Percentiles rank a stretch among this genome's conserved stretches.
These are phyloP conservation scores for Flaveria linearis DNA, from an alignment of 129 eudicot genomes.

Conservation along the genomic window DNA sequence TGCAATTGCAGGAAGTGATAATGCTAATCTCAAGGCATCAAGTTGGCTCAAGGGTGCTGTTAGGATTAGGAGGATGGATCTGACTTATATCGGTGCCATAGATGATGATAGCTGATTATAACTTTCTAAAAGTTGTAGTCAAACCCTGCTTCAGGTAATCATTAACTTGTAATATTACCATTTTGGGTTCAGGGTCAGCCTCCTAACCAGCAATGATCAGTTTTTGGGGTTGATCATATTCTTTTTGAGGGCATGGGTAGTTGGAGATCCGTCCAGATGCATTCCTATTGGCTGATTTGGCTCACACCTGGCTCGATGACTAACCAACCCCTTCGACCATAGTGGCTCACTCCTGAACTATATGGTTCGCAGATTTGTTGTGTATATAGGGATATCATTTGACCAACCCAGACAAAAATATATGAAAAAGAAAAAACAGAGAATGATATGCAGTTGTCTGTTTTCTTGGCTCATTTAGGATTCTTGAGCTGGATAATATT, in stretches of 20 bases:
- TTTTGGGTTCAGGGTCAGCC: constrained; percentile 32
- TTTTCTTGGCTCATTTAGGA: constrained; percentile 35
- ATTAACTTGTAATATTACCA: constrained; percentile 22
- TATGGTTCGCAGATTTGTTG: constrained; percentile 52
- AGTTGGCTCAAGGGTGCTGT: constrained; percentile 93
- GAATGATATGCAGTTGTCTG: constrained; percentile 39
- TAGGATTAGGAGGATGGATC: constrained; percentile 85
- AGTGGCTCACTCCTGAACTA: constrained; percentile 42
- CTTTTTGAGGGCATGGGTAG: constrained; percentile 40
- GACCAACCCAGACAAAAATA: constrained; percentile 40
- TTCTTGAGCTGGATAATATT: constrained; percentile 29
- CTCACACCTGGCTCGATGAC: constrained; percentile 38
- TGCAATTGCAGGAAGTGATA: constrained; percentile 68
- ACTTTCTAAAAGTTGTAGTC: constrained; percentile 24
- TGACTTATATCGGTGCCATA: constrained; percentile 80
- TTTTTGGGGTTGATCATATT: constrained; percentile 34
- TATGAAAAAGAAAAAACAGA: constrained; percentile 24
- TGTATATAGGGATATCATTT: constrained; percentile 52
- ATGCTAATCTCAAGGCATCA: constrained; percentile 72
- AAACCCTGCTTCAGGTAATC: constrained; percentile 36
- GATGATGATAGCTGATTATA: constrained; percentile 90
- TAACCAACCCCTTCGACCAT: constrained; percentile 39
- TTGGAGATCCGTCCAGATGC: constrained; percentile 11
- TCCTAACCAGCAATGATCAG: constrained; percentile 24
- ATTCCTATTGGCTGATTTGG: constrained; percentile 24